Evolutionary conservation across 2,329 filamentous ascomycete species (phyloP).

Genomic region (Nannizziopsis barbatae): DNA sequence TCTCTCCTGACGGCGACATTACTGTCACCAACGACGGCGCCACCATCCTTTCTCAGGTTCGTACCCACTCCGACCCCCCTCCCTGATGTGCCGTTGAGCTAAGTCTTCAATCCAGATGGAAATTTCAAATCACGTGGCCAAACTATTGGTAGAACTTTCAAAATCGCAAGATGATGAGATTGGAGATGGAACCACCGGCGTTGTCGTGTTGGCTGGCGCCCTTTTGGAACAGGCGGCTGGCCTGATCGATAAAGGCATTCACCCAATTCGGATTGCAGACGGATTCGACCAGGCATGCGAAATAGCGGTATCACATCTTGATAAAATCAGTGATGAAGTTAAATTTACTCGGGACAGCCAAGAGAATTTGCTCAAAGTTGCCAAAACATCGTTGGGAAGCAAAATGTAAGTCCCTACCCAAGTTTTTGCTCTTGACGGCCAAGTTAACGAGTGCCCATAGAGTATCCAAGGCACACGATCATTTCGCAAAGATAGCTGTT

Average conservation of each 20-base stretch:
- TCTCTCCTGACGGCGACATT: slow-evolving; percentile 96
- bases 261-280: slow-evolving; percentile 96
- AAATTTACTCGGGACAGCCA: slow-evolving; percentile 71
- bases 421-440: not conserved
- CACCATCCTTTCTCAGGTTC: slow-evolving; percentile 72
- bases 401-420: slow-evolving; percentile 54
- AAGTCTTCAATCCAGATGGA: slow-evolving; percentile 59
- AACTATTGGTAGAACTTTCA: slow-evolving; percentile 89
- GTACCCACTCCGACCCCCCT: slow-evolving; percentile 15
- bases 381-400: slow-evolving; percentile 88
- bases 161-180: slow-evolving; percentile 99
- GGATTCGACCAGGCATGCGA: slow-evolving; percentile 97
- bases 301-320: slow-evolving; percentile 83
- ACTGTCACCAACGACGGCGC: slow-evolving; percentile 98
- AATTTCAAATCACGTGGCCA: slow-evolving; percentile 95
- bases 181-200: slow-evolving; percentile 93
- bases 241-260: slow-evolving; percentile 98
- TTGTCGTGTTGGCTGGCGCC: slow-evolving; percentile 89
- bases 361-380: slow-evolving; percentile 82
- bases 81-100: slow-evolving; percentile 5
- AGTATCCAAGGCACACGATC: slow-evolving; percentile 95
- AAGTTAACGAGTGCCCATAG: slow-evolving; percentile 21
- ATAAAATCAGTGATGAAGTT: slow-evolving; percentile 85
- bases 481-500: slow-evolving; percentile 93
- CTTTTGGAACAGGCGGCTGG: slow-evolving; percentile 93